Evolutionary conservation across 2,329 filamentous ascomycete species (phyloP).

Genomic region (Cordyceps tenuipes): DNA sequence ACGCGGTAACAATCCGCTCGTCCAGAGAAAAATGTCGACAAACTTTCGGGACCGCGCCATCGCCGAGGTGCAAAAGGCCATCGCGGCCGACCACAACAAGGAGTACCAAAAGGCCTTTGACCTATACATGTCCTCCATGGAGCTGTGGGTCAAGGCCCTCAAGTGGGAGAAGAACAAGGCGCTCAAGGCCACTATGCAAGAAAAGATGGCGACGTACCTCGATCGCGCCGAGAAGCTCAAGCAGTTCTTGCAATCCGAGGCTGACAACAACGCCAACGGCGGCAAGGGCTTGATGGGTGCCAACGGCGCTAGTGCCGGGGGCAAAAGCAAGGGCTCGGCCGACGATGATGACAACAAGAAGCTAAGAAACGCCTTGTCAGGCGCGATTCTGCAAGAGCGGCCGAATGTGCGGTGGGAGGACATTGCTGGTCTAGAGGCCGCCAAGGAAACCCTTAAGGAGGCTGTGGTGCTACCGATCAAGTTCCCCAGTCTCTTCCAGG

Average conservation of each 20-base stretch:
- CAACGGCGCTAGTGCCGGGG: slow-evolving; percentile 59
- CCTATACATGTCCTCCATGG: slow-evolving; percentile 88
- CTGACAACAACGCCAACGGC: slow-evolving; percentile 59
- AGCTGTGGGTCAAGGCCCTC: slow-evolving; percentile 96
- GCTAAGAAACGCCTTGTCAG: slow-evolving; percentile 78
- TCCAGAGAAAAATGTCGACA: slow-evolving; percentile 64
- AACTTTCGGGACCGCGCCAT: slow-evolving; percentile 97
- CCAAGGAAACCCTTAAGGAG: slow-evolving; percentile 96
- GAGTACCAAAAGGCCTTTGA: slow-evolving; percentile 98
- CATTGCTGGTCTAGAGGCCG: slow-evolving; percentile 85
- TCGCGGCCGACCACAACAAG: slow-evolving; percentile 88
- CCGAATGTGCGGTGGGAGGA: slow-evolving; percentile 98
- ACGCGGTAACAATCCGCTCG: slow-evolving; percentile 14
- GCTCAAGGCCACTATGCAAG: slow-evolving; percentile 93
- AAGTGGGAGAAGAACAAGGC: slow-evolving; percentile 99
- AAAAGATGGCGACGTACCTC: slow-evolving; percentile 95
- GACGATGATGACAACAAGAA: slow-evolving; percentile 94
- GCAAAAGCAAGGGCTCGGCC: slow-evolving; percentile 53
- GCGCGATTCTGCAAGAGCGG: slow-evolving; percentile 89
- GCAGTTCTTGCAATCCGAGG: slow-evolving; percentile 71
- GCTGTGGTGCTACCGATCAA: slow-evolving; percentile 97
- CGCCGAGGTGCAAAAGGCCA: slow-evolving; percentile 93
- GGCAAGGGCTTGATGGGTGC: slow-evolving; percentile 56
- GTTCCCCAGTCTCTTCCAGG: slow-evolving; percentile 92
- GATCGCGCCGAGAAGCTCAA: slow-evolving; percentile 98